Percentiles rank a stretch among this genome's conserved stretches.
phyloP scores from a whole-genome alignment of 2,329 filamentous ascomycete species.

The Nemania diffusa region DNA sequence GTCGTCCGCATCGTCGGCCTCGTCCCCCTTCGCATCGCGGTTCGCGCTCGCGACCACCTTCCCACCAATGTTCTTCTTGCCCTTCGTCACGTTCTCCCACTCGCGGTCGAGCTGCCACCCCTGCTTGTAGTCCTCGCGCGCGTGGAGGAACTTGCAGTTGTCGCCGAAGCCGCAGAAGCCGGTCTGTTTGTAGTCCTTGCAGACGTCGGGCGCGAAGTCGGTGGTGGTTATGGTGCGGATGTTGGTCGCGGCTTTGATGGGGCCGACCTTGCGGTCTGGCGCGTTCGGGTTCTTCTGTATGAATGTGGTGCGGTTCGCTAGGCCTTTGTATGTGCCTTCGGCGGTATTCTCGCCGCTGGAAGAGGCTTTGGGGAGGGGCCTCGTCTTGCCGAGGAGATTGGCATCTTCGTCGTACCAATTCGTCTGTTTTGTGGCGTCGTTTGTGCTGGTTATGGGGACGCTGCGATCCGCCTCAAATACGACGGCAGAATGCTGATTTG shows the following conservation, averaged over 20 bases:
- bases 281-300: constrained; percentile 85
- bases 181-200: constrained; percentile 91
- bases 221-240: constrained; percentile 89
- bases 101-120: constrained; percentile 96
- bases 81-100: constrained; percentile 87
- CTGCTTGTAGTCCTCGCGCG: constrained; percentile 82
- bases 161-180: constrained; percentile 78
- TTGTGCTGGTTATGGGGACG: constrained; percentile 71
- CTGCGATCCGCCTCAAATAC: constrained; percentile 70
- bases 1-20: constrained; percentile 69
- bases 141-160: constrained; percentile 83
- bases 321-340: constrained; percentile 80
- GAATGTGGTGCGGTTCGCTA: constrained; percentile 77
- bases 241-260: constrained; percentile 88
- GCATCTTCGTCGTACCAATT: constrained; percentile 89
- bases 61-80: constrained; percentile 69
- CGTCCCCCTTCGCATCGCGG: constrained; percentile 53
- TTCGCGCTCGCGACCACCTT: constrained; percentile 71
- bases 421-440: constrained; percentile 88
- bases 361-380: constrained; percentile 49
- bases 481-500: constrained; percentile 60
- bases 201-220: constrained; percentile 92
- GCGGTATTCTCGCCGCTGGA: constrained; percentile 38
- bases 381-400: constrained; percentile 69
- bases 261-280: constrained; percentile 76